Conservation (phyloP, 176 grass and related monocot species). For the Saccharum officinarum region DNA sequence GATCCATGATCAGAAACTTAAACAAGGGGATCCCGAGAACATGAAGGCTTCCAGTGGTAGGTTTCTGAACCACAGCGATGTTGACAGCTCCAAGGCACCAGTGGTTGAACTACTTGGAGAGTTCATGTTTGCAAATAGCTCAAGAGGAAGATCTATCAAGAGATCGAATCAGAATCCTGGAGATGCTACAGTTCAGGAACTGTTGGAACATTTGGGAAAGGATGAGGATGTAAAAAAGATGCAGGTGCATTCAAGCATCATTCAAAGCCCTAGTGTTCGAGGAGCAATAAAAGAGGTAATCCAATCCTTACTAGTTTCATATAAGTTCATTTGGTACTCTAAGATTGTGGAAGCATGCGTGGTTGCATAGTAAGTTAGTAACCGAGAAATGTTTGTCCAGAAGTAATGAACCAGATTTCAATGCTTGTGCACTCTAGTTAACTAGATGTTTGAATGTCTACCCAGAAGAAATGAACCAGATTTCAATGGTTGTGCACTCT, state of each 20-base stretch:
- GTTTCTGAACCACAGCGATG: not conserved
- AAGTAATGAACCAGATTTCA: not conserved
- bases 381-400: not conserved
- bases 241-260: constrained; percentile 12
- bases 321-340: not conserved
- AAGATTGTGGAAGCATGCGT: not conserved
- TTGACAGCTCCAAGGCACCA: constrained; percentile 23
- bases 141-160: constrained; percentile 15
- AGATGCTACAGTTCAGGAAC: constrained; percentile 18
- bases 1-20: constrained; percentile 6
- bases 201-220: not conserved
- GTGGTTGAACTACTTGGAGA: constrained; percentile 49
- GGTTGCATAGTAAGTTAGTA: not conserved
- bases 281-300: constrained; percentile 38
- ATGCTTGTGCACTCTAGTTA: not conserved
- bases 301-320: not conserved
- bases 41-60: not conserved
- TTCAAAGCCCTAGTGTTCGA: constrained; percentile 14
- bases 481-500: not conserved
- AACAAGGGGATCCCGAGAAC: not conserved
- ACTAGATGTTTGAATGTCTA: constrained; percentile 2
- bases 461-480: not conserved
- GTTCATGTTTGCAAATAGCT: constrained; percentile 26
- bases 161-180: constrained; percentile 12
- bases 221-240: not conserved